Conservation (phyloP, 305 asterid species). For the Fraxinus sp. region DNA sequence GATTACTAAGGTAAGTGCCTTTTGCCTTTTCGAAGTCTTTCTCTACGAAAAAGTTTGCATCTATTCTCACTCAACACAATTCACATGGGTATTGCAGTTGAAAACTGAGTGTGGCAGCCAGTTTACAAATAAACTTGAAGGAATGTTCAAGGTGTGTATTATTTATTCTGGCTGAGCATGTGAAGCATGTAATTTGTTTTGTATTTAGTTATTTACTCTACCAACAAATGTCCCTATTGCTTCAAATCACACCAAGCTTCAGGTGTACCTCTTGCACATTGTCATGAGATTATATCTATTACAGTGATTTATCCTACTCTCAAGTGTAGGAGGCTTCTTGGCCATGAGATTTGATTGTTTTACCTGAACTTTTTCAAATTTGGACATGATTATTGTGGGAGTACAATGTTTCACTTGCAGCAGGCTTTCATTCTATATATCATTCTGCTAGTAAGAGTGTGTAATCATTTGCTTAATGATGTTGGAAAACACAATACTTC, state of each 20-base stretch:
- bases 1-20: conserved; percentile 43
- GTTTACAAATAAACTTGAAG: conserved; percentile 97
- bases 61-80: conserved; percentile 10
- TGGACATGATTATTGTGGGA: not conserved
- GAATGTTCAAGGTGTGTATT: conserved; percentile 88
- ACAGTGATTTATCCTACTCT: not conserved
- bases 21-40: not conserved
- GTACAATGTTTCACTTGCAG: not conserved
- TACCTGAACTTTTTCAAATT: not conserved
- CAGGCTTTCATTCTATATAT: not conserved
- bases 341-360: not conserved
- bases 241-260: conserved; percentile 12
- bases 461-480: conserved; percentile 10
- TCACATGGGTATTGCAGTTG: conserved; percentile 51
- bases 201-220: not conserved
- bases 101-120: conserved; percentile 98
- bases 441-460: not conserved
- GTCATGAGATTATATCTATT: conserved; percentile 11
- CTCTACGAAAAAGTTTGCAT: conserved; percentile 4
- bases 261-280: not conserved
- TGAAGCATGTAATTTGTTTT: not conserved
- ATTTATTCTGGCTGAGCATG: conserved; percentile 12
- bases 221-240: not conserved
- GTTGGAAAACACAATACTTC: conserved; percentile 22
- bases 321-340: not conserved